phyloP scores from a whole-genome alignment of 805 yeast genomes.

The Lipomyces yamadae region DNA sequence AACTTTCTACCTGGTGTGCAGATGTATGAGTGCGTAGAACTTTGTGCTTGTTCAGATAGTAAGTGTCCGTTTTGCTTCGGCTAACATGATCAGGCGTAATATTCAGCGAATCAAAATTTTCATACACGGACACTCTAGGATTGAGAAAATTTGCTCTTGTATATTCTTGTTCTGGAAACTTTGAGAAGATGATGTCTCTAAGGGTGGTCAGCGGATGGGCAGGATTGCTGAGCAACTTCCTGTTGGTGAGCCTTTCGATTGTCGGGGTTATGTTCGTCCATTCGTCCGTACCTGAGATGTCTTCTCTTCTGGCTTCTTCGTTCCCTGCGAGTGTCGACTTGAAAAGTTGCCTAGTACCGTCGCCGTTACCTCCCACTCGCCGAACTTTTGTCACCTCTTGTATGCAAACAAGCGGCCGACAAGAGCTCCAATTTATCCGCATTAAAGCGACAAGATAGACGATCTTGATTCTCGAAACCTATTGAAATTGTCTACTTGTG shows the following conservation, averaged over 20 bases:
- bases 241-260: slow-evolving; percentile 67
- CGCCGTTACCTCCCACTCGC: not conserved
- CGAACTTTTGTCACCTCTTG: not conserved
- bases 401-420: not conserved
- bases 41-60: slow-evolving; percentile 75
- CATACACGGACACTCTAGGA: slow-evolving; percentile 79
- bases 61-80: slow-evolving; percentile 88
- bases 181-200: slow-evolving; percentile 69
- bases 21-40: slow-evolving; percentile 93
- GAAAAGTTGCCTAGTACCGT: not conserved
- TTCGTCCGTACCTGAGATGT: slow-evolving; percentile 59
- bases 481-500: not conserved
- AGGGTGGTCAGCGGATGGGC: slow-evolving; percentile 91
- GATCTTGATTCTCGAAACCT: not conserved
- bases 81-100: slow-evolving; percentile 95
- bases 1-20: slow-evolving; percentile 78
- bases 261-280: slow-evolving; percentile 86
- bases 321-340: not conserved
- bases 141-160: slow-evolving; percentile 78
- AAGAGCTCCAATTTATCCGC: not conserved
- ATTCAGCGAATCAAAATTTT: slow-evolving; percentile 90
- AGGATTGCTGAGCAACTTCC: slow-evolving; percentile 73
- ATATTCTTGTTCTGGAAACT: slow-evolving; percentile 60
- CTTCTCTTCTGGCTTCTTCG: slow-evolving; percentile 44
- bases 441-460: not conserved